Base-by-base conservation (phyloP, 371 early-diverging fungal genomes). In the Apophysomyces ossiformis region DNA sequence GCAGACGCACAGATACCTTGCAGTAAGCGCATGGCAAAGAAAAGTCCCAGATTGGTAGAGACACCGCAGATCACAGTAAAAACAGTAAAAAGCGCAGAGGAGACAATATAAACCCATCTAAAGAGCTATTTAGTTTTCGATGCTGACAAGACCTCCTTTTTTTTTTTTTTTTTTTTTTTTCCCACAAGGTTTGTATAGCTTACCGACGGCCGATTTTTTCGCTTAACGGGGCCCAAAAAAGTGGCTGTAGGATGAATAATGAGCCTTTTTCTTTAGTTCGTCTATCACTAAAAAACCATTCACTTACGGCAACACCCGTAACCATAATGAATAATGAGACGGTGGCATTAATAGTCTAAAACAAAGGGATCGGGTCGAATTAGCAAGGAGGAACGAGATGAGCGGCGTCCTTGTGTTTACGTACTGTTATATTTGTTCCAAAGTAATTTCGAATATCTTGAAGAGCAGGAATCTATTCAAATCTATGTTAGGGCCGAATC, bases 1-100 rank as follows among this genome's bases (percentile, higher is more conserved):
- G 71, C 75, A 39, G 73, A 72, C 15, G 73, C 64, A 59, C 71
- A 75, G 11, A 81, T 63, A 38, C 73, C 81, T 65, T 77, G 81
- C 18, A 81, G 39, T 4, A 81, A 36, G 9, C 81, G 75, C 32
- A 80, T 73, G 21, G 65, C 73, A 67, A 75, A 77, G 46, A 80
- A 80, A 37, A 72, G 12, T 7, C 70, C 72, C 7, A 80, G 35
- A 37, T 65, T 72, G 11, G 54, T 63, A 11, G 81, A 70, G 15
- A 77, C 36, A 57, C 73, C 76, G 61, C 76, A 75, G n/a, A 77
- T 65, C n/a, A 74, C 43, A 0, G 78, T 69, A 26, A 74, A 74
- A 3, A 76, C 67, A 12, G 75, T 73, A 32, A 69, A 79, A 0
- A 79, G 45, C 13, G 37, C 59, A 66, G 66, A 68, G 7, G 70